Evolutionary conservation across 2,329 filamentous ascomycete genomes (phyloP), one percentile per base, ranked within the genome.

Genomic region (Sordariomycetes sp.): DNA sequence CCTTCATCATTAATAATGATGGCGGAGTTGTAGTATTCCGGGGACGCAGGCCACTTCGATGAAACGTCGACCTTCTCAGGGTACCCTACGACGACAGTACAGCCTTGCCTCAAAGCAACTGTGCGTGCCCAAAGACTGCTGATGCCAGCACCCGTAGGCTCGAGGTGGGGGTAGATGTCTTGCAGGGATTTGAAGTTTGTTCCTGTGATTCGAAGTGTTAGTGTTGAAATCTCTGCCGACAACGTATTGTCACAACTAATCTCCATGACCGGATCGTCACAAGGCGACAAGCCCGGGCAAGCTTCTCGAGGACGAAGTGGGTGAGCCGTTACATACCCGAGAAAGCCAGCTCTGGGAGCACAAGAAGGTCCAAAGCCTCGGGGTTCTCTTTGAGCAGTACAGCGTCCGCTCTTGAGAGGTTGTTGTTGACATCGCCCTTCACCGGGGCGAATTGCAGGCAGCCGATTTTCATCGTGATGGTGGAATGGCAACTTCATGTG

Each of bases 371-470:
- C 32, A 87, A 61, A 3, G 53, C 22, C 12, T 74, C 65, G 2
- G 73, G 68, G 32, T 72, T 68, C 5, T 77, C 73, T 56, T 68
- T 72, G 54, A 69, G 73, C 17, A 89, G 72, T 48, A 88, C 73
- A 1, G 72, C 67, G 34, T 89, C 82, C 59, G 87, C 87, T 17
- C 77, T 77, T 61, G 78, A 79, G 50, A 91, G 74, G 62, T 92
- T 92, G 59, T 85, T 80, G 62, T 86, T 71, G 25, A 89, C 71
- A 56, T 87, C 79, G 53, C 85, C 87, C 45, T 91, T 77, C 64
- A 83, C 76, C 8, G 87, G 85, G 50, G 82, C 79, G 61, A 90
- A 89, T 67, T 92, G 86, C 10, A 90, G 71, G 59, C 84, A 87
- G 0, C 75, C 86, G 35, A 89, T 81, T 64, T 78, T 81, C 85